A percentile compares a stretch with the other conserved stretches of the same genome.
Evolutionary conservation across 1,139 yeast genomes (phyloP).

Genomic region (Candida labiduridarum): DNA sequence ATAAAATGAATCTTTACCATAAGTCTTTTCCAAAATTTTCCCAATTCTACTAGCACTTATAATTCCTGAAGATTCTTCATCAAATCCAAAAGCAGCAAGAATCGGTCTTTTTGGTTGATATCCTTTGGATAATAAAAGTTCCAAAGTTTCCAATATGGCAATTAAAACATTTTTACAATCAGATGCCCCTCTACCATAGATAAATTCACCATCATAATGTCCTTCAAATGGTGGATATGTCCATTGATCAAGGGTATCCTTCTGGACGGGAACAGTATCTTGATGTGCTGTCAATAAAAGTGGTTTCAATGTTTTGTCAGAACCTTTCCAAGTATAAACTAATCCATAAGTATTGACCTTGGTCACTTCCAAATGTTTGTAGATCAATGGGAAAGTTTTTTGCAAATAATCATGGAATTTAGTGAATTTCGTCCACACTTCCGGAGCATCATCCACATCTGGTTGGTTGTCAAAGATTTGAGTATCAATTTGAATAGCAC

Average conservation of each 20-base stretch:
- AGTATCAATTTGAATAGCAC: slow-evolving; percentile 49
- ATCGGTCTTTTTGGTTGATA: slow-evolving; percentile 39
- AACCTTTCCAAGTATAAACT: slow-evolving; percentile 68
- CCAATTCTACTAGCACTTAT: slow-evolving; percentile 32
- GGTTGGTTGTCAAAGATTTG: slow-evolving; percentile 50
- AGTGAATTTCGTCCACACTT: slow-evolving; percentile 45
- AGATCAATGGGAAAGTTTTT: slow-evolving; percentile 61
- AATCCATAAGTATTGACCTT: slow-evolving; percentile 68
- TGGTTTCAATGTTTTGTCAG: slow-evolving; percentile 57
- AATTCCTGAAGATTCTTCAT: slow-evolving; percentile 44
- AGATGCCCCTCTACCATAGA: slow-evolving; percentile 47
- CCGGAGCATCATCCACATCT: slow-evolving; percentile 38
- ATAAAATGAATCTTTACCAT: slow-evolving; percentile 38
- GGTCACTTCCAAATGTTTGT: slow-evolving; percentile 49
- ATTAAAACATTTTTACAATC: slow-evolving; percentile 46
- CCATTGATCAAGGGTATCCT: slow-evolving; percentile 61
- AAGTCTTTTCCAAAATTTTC: slow-evolving; percentile 31
- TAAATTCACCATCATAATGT: slow-evolving; percentile 57
- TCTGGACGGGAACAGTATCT: slow-evolving; percentile 80
- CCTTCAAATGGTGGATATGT: slow-evolving; percentile 71
- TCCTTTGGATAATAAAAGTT: slow-evolving; percentile 31
- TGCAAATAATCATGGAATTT: slow-evolving; percentile 59
- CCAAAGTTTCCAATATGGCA: slow-evolving; percentile 42
- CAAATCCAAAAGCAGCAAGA: slow-evolving; percentile 47
- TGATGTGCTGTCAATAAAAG: slow-evolving; percentile 74